phyloP scores from a whole-genome alignment of 2,329 filamentous ascomycete genomes.

The Monilinia polystroma region DNA sequence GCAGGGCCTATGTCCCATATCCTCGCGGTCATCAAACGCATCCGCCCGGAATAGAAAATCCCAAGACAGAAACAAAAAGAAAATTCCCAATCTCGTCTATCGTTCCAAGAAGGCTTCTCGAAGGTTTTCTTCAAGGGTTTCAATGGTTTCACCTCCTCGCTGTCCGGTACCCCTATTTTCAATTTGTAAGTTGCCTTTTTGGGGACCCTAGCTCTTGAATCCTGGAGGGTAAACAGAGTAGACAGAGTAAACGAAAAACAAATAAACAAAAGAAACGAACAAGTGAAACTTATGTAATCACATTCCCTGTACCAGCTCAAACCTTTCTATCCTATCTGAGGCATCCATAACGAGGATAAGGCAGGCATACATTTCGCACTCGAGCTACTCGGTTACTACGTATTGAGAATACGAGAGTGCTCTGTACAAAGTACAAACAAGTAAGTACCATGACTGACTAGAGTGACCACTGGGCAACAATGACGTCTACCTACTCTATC shows the following conservation, averaged over 20 bases:
- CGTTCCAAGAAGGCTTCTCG: constrained; percentile 10
- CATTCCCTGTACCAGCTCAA: neutral
- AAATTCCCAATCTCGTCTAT: constrained; percentile 5
- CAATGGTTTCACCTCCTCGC: neutral
- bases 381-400: neutral
- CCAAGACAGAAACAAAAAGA: neutral
- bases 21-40: neutral
- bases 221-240: neutral
- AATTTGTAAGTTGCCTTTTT: neutral
- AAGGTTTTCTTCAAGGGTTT: neutral
- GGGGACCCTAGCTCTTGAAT: neutral
- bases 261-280: neutral
- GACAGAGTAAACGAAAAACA: neutral
- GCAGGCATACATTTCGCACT: neutral
- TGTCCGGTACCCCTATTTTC: neutral
- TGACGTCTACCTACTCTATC: neutral
- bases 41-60: neutral
- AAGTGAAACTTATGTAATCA: neutral
- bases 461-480: neutral
- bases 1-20: neutral
- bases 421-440: no score
- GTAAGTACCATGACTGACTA: no score
- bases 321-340: neutral
- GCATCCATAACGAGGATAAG: neutral
- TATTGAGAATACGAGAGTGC: neutral